A percentile compares a stretch with the other conserved stretches of the same genome.
These are phyloP conservation scores for Diaporthe vexans DNA, from an alignment of 2,329 filamentous ascomycete species.

Conservation along the genomic window DNA sequence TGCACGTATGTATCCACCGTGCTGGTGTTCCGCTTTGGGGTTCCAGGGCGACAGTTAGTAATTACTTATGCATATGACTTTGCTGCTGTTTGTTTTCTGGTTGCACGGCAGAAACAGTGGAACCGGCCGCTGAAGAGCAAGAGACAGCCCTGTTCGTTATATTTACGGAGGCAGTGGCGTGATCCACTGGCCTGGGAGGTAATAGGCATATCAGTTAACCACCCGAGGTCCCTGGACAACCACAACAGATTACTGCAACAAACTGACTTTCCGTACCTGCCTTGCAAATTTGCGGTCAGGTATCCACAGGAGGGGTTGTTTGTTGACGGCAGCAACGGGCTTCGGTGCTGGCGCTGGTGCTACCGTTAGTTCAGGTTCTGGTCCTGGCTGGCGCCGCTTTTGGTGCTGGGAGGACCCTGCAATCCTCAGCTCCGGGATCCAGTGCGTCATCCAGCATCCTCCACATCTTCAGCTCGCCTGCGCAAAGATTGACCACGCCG, in stretches of 20 bases:
- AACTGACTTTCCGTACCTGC: background rate
- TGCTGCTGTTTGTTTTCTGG: conserved; percentile 24
- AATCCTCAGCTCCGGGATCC: conserved; percentile 15
- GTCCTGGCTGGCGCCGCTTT: conserved; percentile 9
- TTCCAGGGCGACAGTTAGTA: background rate
- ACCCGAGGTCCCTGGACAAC: background rate
- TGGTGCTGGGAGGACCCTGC: conserved; percentile 11
- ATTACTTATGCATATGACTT: background rate
- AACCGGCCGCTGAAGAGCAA: background rate
- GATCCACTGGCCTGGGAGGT: background rate
- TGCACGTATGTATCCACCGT: background rate
- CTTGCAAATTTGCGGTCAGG: background rate
- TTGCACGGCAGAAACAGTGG: conserved; percentile 16
- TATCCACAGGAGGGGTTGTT: conserved; percentile 11
- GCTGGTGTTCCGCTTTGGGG: conserved; percentile 5
- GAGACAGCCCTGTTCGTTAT: conserved; percentile 26
- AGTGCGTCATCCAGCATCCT: conserved; percentile 18
- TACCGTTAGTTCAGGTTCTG: background rate
- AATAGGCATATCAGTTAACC: conserved; percentile 2
- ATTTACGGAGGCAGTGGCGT: background rate
- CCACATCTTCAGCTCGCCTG: background rate
- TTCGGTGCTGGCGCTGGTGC: conserved; percentile 4
- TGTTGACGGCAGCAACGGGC: conserved; percentile 32
- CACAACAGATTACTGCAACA: background rate
- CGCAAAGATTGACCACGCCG: background rate